Evolutionary conservation across 2,329 filamentous ascomycete species (phyloP).

Genomic region (Xylariaceae sp.): DNA sequence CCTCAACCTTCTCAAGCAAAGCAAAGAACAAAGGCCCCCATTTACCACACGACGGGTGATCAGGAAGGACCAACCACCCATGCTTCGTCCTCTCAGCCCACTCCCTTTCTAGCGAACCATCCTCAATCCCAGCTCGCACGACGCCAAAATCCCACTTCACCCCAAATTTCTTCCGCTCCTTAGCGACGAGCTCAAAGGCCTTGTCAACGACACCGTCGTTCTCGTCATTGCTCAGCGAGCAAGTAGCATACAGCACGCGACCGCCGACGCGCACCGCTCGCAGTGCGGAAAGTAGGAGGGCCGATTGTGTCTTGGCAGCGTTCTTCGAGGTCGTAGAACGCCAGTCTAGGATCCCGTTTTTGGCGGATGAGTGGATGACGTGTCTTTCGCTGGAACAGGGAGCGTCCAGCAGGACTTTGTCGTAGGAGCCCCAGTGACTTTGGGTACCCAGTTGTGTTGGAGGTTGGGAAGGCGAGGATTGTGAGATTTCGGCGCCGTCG

Average conservation of each 20-base stretch:
- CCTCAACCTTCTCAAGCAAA: constrained; percentile 32
- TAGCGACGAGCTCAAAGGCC: constrained; percentile 30
- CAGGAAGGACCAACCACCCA: constrained; percentile 38
- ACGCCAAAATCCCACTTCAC: constrained; percentile 30
- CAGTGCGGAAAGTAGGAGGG: constrained; percentile 35
- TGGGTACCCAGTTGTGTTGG: too few species aligned
- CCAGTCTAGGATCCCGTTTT: constrained; percentile 36
- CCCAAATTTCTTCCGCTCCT: constrained; percentile 34
- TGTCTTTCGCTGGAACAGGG: constrained; percentile 40
- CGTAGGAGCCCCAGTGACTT: constrained; percentile 32
- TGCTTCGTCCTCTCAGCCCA: constrained; percentile 32
- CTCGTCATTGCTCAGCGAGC: constrained; percentile 36
- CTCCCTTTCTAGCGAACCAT: constrained; percentile 13
- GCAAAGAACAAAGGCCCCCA: constrained; percentile 41
- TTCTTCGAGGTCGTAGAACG: constrained; percentile 33
- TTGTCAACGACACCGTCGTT: constrained; percentile 39
- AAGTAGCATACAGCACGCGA: constrained; percentile 37
- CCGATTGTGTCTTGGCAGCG: constrained; percentile 31
- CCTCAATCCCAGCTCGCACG: constrained; percentile 23
- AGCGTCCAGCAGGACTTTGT: constrained; percentile 38
- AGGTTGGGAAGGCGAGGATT: too few species aligned
- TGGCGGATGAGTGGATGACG: constrained; percentile 34
- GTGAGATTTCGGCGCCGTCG: constrained; percentile 25
- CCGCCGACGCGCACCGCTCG: constrained; percentile 33
- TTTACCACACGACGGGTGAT: constrained; percentile 30